Percentiles rank a stretch among this genome's conserved stretches.
Evolutionary conservation across 1,139 yeast species (phyloP).

Genomic region (Scheffersomyces segobiensis): DNA sequence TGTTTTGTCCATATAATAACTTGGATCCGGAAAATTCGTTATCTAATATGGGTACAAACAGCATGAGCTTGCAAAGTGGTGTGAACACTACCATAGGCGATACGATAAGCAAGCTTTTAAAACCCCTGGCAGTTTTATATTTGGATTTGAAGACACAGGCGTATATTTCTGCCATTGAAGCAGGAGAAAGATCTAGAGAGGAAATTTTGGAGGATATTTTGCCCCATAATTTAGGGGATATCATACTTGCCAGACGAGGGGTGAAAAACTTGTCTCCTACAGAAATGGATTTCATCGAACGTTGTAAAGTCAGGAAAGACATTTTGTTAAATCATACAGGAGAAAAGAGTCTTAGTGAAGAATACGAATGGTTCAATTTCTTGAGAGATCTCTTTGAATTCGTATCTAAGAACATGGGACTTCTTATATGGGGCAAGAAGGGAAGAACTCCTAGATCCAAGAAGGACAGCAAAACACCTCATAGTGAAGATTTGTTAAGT

Average conservation of each 20-base stretch:
- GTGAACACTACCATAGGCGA: slow-evolving; percentile 41
- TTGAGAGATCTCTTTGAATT: slow-evolving; percentile 76
- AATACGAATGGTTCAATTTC: slow-evolving; percentile 75
- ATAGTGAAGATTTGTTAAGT: slow-evolving; percentile 25
- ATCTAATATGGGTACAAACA: slow-evolving; percentile 37
- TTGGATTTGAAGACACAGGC: slow-evolving; percentile 94
- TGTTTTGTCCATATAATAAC: slow-evolving; percentile 69
- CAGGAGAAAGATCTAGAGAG: slow-evolving; percentile 63
- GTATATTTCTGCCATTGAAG: slow-evolving; percentile 81
- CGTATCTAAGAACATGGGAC: slow-evolving; percentile 71
- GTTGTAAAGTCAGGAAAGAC: slow-evolving; percentile 71
- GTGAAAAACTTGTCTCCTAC: slow-evolving; percentile 55
- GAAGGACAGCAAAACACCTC: slow-evolving; percentile 19
- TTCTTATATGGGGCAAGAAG: slow-evolving; percentile 68
- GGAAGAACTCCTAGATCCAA: slow-evolving; percentile 32
- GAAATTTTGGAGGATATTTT: slow-evolving; percentile 78
- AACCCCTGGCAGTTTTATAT: slow-evolving; percentile 76
- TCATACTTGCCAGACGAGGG: slow-evolving; percentile 49
- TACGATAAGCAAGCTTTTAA: slow-evolving; percentile 61
- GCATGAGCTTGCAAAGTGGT: slow-evolving; percentile 39
- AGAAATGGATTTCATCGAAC: slow-evolving; percentile 66
- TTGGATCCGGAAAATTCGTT: slow-evolving; percentile 44
- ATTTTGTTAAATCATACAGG: slow-evolving; percentile 52
- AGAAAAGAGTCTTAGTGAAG: slow-evolving; percentile 48
- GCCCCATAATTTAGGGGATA: slow-evolving; percentile 62